phyloP scores from a whole-genome alignment of 2,329 filamentous ascomycete species.

The Phoma sp. region DNA sequence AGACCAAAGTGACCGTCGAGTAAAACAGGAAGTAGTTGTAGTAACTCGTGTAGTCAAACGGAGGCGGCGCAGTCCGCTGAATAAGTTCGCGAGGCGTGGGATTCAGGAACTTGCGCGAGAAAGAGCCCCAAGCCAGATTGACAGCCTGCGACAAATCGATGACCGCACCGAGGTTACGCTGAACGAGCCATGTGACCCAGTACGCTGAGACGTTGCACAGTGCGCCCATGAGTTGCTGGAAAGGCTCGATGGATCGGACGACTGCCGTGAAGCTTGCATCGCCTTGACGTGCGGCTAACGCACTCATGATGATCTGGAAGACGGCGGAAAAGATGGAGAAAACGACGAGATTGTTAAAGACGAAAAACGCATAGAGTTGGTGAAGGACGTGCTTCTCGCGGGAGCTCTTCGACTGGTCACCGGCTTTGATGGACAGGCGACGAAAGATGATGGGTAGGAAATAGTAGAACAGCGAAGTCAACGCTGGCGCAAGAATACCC shows the following conservation, averaged over 20 bases:
- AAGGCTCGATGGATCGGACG: constrained; percentile 70
- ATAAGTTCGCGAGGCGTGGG: constrained; percentile 92
- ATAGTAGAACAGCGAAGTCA: constrained; percentile 88
- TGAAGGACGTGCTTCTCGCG: constrained; percentile 89
- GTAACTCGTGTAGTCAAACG: constrained; percentile 94
- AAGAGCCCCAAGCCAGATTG: constrained; percentile 83
- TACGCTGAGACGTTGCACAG: constrained; percentile 86
- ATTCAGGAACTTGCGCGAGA: constrained; percentile 81
- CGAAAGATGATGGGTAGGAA: constrained; percentile 91
- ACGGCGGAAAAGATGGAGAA: constrained; percentile 90
- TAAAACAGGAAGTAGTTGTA: constrained; percentile 99
- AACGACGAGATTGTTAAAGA: constrained; percentile 95
- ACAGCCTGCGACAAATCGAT: constrained; percentile 91
- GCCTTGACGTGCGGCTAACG: constrained; percentile 54
- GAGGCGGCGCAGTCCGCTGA: constrained; percentile 87
- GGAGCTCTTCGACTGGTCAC: constrained; percentile 90
- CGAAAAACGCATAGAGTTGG: constrained; percentile 93
- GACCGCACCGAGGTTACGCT: constrained; percentile 92
- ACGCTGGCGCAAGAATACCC: constrained; percentile 85
- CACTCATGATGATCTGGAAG: constrained; percentile 69
- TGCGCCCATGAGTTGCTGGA: constrained; percentile 70
- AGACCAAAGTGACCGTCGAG: constrained; percentile 85
- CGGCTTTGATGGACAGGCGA: constrained; percentile 79
- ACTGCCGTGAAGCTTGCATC: constrained; percentile 68
- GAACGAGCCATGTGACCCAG: constrained; percentile 80